phyloP scores from a whole-genome alignment of 768 basidiomycete genomes.

The Mycena capillaripes region DNA sequence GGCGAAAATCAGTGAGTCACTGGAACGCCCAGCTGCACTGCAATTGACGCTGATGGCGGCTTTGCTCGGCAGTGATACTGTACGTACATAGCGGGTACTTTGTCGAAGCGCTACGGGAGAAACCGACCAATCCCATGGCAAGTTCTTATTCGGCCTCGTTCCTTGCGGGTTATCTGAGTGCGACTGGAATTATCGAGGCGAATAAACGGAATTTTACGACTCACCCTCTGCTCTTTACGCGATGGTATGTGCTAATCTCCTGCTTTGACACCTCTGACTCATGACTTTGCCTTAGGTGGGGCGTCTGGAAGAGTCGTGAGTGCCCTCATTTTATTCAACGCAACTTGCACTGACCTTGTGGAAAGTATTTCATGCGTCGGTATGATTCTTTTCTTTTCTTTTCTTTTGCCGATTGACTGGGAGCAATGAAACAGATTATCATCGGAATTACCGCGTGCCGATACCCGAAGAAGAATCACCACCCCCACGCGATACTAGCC shows the following conservation, averaged over 20 bases:
- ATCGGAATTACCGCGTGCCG: slow-evolving; percentile 56
- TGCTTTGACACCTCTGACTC: slow-evolving; percentile 44
- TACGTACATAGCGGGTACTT: slow-evolving; percentile 62
- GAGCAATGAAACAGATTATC: slow-evolving; percentile 47
- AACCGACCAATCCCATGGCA: slow-evolving; percentile 58
- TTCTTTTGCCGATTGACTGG: not conserved
- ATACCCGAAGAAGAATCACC: slow-evolving; percentile 58
- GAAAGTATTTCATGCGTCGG: slow-evolving; percentile 26
- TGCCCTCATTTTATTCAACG: not conserved
- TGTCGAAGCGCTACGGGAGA: slow-evolving; percentile 58
- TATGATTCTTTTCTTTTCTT: not conserved
- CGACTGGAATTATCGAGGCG: slow-evolving; percentile 55
- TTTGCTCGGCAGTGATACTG: slow-evolving; percentile 52
- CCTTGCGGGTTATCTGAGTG: slow-evolving; percentile 61
- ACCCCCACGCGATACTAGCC: slow-evolving; percentile 57
- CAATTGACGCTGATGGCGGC: not conserved
- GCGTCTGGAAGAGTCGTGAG: slow-evolving; percentile 51
- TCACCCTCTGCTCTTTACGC: slow-evolving; percentile 36
- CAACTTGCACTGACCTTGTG: not conserved
- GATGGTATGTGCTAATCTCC: slow-evolving; percentile 45
- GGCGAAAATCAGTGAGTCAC: slow-evolving; percentile 43
- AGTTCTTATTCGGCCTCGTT: slow-evolving; percentile 64
- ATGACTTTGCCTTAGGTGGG: slow-evolving; percentile 55
- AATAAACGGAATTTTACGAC: slow-evolving; percentile 30
- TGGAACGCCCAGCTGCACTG: not conserved